Conservation (phyloP, 2,329 filamentous ascomycete species). For the Ascochyta pisi region DNA sequence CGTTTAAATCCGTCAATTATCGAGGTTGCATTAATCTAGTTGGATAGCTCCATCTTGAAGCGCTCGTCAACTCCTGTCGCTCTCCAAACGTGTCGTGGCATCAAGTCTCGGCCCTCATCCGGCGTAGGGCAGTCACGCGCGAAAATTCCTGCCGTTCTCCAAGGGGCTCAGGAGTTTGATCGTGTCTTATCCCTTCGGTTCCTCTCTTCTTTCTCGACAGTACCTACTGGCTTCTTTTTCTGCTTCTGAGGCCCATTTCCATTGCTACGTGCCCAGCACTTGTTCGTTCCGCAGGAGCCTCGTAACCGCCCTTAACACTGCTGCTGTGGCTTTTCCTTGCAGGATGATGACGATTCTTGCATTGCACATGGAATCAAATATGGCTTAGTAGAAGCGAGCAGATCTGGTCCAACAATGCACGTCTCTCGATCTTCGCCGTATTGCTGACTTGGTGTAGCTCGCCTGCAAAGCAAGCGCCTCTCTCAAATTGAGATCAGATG, state of each 20-base stretch:
- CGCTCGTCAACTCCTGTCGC: neutral
- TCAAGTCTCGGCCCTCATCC: neutral
- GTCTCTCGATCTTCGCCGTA: neutral
- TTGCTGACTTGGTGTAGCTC: conserved; percentile 8
- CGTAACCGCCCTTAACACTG: neutral
- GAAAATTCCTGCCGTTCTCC: neutral
- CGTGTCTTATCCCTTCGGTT: neutral
- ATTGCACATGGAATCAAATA: neutral
- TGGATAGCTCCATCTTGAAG: conserved; percentile 2
- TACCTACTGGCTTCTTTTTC: neutral
- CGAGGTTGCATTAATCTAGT: neutral
- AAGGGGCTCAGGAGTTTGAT: neutral
- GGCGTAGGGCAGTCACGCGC: neutral
- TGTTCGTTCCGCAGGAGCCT: neutral
- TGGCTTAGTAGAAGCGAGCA: neutral
- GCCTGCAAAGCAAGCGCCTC: neutral
- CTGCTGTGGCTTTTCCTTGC: neutral
- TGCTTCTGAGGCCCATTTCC: neutral
- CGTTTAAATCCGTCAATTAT: neutral
- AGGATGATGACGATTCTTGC: neutral
- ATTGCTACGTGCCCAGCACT: neutral
- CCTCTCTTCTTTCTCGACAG: neutral
- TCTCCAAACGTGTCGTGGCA: neutral
- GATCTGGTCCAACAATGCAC: neutral
- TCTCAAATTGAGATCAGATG: neutral